Evolutionary conservation across 2,329 filamentous ascomycete genomes (phyloP), one percentile per base, ranked within the genome.

Genomic region (Neonectria sp.): DNA sequence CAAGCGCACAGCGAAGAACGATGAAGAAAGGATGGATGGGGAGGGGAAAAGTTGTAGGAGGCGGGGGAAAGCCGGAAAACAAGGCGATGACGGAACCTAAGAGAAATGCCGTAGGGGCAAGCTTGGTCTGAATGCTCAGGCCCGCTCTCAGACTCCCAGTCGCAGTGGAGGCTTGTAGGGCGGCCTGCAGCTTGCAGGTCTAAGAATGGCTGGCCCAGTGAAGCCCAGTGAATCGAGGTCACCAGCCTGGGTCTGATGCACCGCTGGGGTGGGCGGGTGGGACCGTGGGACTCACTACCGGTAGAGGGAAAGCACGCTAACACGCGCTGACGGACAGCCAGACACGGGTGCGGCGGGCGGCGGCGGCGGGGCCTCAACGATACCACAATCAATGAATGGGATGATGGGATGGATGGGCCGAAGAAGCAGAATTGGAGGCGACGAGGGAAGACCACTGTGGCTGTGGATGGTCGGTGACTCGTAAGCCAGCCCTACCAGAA

Each of bases 11-110:
- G 51, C 31, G 49, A 52, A 33, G 49, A 52, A 31, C 3, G 51
- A 53, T n/a, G 29, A 35, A 13, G 46, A 51, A 29, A 17, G 13
- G 46, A 15, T 27, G 46, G 25, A 51, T 51, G 46, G 21, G 51
- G 64, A 67, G 31, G 46, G 60, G 35, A 60, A 21, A 65, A 55
- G 69, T 64, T 71, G 66, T n/a, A 17, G 64, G 60, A 62, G 61
- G 63, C 62, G 46, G 25, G 33, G n/a, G 27, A 21, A 31, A n/a
- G 31, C 24, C 8, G 12, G n/a, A 17, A 35, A 53, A 53, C n/a
- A 53, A 67, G 68, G 68, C 68, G 70, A 75, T 75, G 75, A 76
- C 71, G 75, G 70, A 73, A 72, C 67, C 33, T 13, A 13, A 69
- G 65, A 57, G 31, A 21, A 21, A 21, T 21, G 21, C 21, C 21